A percentile compares a stretch with the other conserved stretches of the same genome.
Conservation (phyloP, 257 asterid species). For the Nyctanthes arbortristis region DNA sequence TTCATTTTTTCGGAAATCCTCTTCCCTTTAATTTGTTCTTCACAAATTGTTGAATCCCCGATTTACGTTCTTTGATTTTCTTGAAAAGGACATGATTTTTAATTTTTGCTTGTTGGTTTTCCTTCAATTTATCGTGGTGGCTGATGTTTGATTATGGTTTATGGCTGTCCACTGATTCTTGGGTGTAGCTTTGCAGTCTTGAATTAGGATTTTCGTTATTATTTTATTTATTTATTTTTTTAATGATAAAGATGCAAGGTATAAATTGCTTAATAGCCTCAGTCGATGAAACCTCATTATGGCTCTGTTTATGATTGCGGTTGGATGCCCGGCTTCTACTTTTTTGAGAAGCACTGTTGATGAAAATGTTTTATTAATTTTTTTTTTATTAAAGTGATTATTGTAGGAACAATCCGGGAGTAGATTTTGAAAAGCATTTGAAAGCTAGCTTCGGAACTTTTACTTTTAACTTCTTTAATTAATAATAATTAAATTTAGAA, state of each 20-base stretch:
- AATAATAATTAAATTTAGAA: no score
- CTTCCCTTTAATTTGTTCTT: constrained; percentile 18
- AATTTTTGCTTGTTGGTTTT: constrained; percentile 38
- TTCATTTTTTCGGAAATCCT: constrained; percentile 18
- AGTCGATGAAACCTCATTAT: no score
- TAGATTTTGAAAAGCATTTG: no score
- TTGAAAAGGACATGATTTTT: constrained; percentile 42
- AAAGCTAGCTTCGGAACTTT: no score
- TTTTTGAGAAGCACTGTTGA: no score
- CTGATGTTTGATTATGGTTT: constrained; percentile 36
- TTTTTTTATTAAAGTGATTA: no score
- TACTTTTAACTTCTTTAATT: no score
- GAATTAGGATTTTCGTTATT: constrained; percentile 25
- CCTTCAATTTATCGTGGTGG: constrained; percentile 40
- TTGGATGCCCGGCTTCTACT: no score
- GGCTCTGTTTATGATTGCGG: background rate
- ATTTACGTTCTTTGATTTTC: constrained; percentile 21
- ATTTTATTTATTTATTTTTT: constrained; percentile 27
- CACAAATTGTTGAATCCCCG: constrained; percentile 18
- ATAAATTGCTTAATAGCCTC: no score
- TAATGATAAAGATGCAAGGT: no score
- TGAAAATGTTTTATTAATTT: no score
- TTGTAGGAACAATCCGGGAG: no score
- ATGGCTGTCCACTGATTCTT: constrained; percentile 37
- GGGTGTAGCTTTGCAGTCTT: constrained; percentile 40